Conservation (phyloP, 2,329 filamentous ascomycete genomes). For the Hirsutella minnesotensis region DNA sequence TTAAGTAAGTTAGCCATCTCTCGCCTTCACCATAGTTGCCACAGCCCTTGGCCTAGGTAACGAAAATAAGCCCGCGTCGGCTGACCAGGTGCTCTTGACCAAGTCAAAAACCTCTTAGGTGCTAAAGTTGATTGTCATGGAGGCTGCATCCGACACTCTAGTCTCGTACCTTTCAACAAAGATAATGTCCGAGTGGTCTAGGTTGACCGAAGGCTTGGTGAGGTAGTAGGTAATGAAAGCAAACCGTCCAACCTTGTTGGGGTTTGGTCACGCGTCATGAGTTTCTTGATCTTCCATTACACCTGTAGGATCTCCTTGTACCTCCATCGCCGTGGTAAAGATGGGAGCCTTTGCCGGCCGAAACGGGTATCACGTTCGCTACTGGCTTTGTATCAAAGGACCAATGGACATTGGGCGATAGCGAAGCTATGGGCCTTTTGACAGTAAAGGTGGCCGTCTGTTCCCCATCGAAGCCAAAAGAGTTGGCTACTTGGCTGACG, state of each 20-base stretch:
- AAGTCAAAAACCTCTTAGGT: slow-evolving; percentile 10
- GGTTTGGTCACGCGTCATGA: neutral
- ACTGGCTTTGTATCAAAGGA: slow-evolving; percentile 10
- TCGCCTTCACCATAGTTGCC: slow-evolving; percentile 3
- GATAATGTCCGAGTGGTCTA: slow-evolving; percentile 14
- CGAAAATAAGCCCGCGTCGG: slow-evolving; percentile 11
- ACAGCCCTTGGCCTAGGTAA: slow-evolving; percentile 13
- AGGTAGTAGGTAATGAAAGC: slow-evolving; percentile 16
- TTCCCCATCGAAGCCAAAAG: neutral
- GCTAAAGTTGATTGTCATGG: slow-evolving; percentile 5
- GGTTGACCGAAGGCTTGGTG: slow-evolving; percentile 15
- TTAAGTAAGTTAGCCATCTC: no score
- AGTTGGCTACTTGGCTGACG: neutral
- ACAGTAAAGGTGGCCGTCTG: slow-evolving; percentile 3
- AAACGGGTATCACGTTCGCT: slow-evolving; percentile 12
- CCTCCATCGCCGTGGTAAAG: slow-evolving; percentile 12
- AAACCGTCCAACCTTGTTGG: slow-evolving; percentile 8
- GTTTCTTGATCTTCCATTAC: neutral
- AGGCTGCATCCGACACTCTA: neutral
- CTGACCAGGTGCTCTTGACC: slow-evolving; percentile 10
- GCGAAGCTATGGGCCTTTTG: neutral
- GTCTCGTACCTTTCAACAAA: neutral
- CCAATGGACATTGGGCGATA: slow-evolving; percentile 12
- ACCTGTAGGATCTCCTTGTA: slow-evolving; percentile 3
- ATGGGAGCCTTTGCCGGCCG: slow-evolving; percentile 8